phyloP scores from a whole-genome alignment of 1,284 basidiomycete genomes.

The Moniliella sp. region DNA sequence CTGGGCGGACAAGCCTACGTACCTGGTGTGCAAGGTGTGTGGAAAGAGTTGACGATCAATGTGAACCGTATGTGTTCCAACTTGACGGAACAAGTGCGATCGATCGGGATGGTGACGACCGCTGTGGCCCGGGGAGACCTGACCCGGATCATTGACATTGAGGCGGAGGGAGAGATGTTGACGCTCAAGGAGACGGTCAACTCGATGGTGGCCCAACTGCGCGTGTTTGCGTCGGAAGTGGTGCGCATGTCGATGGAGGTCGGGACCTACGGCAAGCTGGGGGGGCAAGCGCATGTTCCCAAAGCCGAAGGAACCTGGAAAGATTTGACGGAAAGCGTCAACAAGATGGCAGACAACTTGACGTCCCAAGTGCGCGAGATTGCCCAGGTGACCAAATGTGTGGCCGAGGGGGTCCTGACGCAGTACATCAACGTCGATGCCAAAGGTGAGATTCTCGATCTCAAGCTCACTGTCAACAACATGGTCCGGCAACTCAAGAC shows the following conservation, averaged over 20 bases:
- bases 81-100: conserved; percentile 78
- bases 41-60: conserved; percentile 30
- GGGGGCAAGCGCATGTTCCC: conserved; percentile 31
- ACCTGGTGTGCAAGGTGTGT: conserved; percentile 32
- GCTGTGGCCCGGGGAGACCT: conserved; percentile 49
- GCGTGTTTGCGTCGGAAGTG: conserved; percentile 55
- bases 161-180: conserved; percentile 76
- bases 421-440: too few relatives aligned
- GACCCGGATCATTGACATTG: too few relatives aligned
- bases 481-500: too few relatives aligned
- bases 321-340: too few relatives aligned
- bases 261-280: conserved; percentile 29
- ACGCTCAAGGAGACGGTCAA: conserved; percentile 65
- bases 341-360: too few relatives aligned
- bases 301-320: too few relatives aligned
- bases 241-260: conserved; percentile 33
- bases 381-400: too few relatives aligned
- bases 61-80: conserved; percentile 44
- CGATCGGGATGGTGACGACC: conserved; percentile 69
- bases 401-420: too few relatives aligned
- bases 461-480: too few relatives aligned
- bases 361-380: too few relatives aligned
- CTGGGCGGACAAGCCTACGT: conserved; percentile 33
- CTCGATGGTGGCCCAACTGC: conserved; percentile 65
- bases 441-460: too few relatives aligned